Percentiles rank a stretch among this genome's conserved stretches.
These are phyloP conservation scores for Zelopaecilomyces penicillatus DNA, from an alignment of 2,329 filamentous ascomycete species.

Conservation along the genomic window DNA sequence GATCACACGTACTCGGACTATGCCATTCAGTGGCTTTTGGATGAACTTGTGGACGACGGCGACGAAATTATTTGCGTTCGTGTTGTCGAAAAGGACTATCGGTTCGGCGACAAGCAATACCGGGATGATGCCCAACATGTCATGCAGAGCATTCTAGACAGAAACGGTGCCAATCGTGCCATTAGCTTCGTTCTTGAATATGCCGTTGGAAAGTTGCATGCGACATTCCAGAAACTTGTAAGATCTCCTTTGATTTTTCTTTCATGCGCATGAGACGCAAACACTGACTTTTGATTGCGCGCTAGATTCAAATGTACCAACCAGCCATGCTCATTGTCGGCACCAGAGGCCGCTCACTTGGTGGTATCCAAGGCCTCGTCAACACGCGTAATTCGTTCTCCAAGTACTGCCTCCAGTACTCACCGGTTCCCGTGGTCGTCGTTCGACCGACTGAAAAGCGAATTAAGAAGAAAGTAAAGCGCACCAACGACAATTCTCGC, in stretches of 20 bases:
- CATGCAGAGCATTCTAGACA: conserved; percentile 67
- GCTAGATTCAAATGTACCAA: conserved; percentile 81
- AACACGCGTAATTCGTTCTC: conserved; percentile 75
- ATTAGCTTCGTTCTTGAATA: conserved; percentile 83
- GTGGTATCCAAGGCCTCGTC: conserved; percentile 77
- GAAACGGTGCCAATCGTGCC: conserved; percentile 71
- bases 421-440: conserved; percentile 85
- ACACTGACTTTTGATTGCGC: conserved; percentile 8
- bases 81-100: conserved; percentile 76
- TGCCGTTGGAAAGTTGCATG: conserved; percentile 80
- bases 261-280: neutral
- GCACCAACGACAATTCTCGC: conserved; percentile 65
- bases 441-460: conserved; percentile 82
- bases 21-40: conserved; percentile 84
- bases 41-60: conserved; percentile 86
- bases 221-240: conserved; percentile 85
- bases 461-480: conserved; percentile 82
- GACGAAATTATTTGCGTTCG: conserved; percentile 88
- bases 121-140: conserved; percentile 66
- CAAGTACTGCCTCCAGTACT: conserved; percentile 91
- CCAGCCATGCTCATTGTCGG: conserved; percentile 87
- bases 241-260: conserved; percentile 20
- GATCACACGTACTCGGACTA: conserved; percentile 89
- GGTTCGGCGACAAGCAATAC: conserved; percentile 62
- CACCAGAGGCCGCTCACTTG: conserved; percentile 74